Percentiles rank a stretch among this genome's conserved stretches.
Conservation (phyloP, 495 filamentous ascomycete species). For the Aspergillus affinis region DNA sequence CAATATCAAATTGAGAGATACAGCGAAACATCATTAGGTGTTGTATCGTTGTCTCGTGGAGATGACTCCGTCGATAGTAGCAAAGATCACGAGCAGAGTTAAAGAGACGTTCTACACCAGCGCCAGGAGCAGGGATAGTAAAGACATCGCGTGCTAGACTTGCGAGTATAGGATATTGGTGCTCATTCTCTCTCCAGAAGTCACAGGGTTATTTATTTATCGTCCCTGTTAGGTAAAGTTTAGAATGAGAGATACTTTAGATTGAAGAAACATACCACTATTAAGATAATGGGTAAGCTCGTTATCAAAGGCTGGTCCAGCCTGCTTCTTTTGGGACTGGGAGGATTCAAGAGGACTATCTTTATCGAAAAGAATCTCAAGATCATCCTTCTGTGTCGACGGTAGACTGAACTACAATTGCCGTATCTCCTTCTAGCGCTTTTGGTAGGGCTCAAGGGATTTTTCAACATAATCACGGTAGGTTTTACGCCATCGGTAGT, state of each 20-base stretch:
- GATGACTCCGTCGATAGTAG: slow-evolving; percentile 15
- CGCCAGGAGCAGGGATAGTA: slow-evolving; percentile 13
- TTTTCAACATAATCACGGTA: neutral
- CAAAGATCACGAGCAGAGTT: slow-evolving; percentile 19
- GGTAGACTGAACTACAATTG: too few relatives aligned
- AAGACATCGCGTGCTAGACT: slow-evolving; percentile 15
- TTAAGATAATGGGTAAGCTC: slow-evolving; percentile 16
- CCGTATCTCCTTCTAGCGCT: too few relatives aligned
- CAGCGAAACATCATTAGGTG: too few relatives aligned
- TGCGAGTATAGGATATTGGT: slow-evolving; percentile 15
- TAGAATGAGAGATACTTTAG: slow-evolving; percentile 2
- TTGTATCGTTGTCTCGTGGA: too few relatives aligned
- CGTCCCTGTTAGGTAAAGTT: neutral
- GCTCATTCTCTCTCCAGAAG: slow-evolving; percentile 19
- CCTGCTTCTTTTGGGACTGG: slow-evolving; percentile 9
- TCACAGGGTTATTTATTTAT: neutral
- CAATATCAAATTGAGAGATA: too few relatives aligned
- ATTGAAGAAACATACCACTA: slow-evolving; percentile 11
- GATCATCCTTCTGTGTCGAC: slow-evolving; percentile 2
- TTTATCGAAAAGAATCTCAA: slow-evolving; percentile 12
- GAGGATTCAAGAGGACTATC: slow-evolving; percentile 6
- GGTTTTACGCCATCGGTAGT: slow-evolving; percentile 1
- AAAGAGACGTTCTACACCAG: slow-evolving; percentile 20
- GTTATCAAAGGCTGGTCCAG: slow-evolving; percentile 3
- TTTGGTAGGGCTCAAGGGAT: too few relatives aligned